Base-by-base conservation (phyloP, 768 basidiomycete species). In the Lentinula detonsa region DNA sequence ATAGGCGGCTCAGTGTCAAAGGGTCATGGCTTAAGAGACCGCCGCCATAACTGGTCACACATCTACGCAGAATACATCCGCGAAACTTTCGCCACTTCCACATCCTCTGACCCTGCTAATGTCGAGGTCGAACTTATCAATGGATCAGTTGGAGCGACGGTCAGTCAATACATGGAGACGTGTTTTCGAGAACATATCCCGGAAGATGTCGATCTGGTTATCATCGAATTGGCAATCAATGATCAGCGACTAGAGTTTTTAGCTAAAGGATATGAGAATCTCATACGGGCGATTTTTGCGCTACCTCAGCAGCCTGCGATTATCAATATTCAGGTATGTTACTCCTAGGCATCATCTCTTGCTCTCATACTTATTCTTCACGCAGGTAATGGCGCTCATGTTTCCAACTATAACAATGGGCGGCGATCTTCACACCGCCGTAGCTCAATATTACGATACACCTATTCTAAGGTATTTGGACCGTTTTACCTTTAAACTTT, bases 401-500 rank as follows among this genome's bases (percentile, higher is more conserved):
- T 56, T 56, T 23, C 18, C 39, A 18, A 40, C 55, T 7, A 56
- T 56, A 16, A 56, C 55, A 13, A 56, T 56, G 55, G 55, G 55
- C 11, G 55, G 55, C 5, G 55, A 56, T 10, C 55, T 56, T 39
- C 55, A 56, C 16, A 56, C 55, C 13, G 55, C 55, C 23, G 16
- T 56, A 18, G 55, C 55, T 6, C 55, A 56, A 31, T 56, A 56
- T 33, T 56, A 56, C 40, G 55, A 56, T 56, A 56, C 55, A 5
- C 55, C 55, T 5, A 43, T 56, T 5, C 21, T 56, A 4, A 56
- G 55, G 55, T 45, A 21, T 7, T 6, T n/a, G 18, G 1, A 28
- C 18, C 0, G 16, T 16, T 3, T 28, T 3, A 28, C 28, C 28
- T 28, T 28, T 3, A 4, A 28, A 28, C 0, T 0, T 28, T 28